phyloP scores from a whole-genome alignment of 2,329 filamentous ascomycete species.

The Aureobasidium subglaciale region DNA sequence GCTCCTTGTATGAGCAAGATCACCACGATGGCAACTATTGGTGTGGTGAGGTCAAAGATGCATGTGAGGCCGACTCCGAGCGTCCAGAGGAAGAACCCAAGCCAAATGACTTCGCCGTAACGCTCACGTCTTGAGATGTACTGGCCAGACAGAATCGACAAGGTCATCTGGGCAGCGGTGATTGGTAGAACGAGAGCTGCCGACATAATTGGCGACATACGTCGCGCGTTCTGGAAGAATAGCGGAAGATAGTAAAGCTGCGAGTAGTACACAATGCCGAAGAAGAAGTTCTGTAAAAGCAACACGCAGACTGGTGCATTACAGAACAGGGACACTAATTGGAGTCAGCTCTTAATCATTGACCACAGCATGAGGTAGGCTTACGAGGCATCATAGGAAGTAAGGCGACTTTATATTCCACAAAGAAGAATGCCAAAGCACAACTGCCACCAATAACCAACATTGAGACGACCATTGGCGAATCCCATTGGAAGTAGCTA shows the following conservation, averaged over 20 bases:
- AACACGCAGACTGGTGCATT: not conserved
- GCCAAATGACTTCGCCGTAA: constrained; percentile 54
- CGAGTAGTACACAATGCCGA: constrained; percentile 24
- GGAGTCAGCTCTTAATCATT: not conserved
- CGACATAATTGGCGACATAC: constrained; percentile 40
- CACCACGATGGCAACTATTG: constrained; percentile 42
- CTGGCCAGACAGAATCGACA: constrained; percentile 46
- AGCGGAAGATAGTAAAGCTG: constrained; percentile 46
- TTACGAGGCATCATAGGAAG: constrained; percentile 44
- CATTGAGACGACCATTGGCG: constrained; percentile 54
- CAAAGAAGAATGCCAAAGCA: constrained; percentile 44
- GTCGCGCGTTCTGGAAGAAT: constrained; percentile 53
- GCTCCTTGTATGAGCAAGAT: constrained; percentile 46
- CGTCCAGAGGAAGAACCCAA: constrained; percentile 42
- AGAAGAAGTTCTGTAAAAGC: not conserved
- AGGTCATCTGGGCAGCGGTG: constrained; percentile 40
- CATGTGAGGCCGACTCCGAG: constrained; percentile 48
- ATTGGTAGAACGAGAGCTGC: constrained; percentile 47
- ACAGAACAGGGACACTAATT: not conserved
- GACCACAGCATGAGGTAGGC: not conserved
- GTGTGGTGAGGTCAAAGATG: constrained; percentile 41
- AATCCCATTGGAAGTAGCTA: constrained; percentile 45
- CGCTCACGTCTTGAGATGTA: constrained; percentile 52
- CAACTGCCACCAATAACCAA: constrained; percentile 43
- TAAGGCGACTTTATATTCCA: constrained; percentile 49